Percentiles rank a stretch among this genome's conserved stretches.
Evolutionary conservation across 164 flowering plant species (phyloP).

Genomic region (Chimonanthus salicifolius): DNA sequence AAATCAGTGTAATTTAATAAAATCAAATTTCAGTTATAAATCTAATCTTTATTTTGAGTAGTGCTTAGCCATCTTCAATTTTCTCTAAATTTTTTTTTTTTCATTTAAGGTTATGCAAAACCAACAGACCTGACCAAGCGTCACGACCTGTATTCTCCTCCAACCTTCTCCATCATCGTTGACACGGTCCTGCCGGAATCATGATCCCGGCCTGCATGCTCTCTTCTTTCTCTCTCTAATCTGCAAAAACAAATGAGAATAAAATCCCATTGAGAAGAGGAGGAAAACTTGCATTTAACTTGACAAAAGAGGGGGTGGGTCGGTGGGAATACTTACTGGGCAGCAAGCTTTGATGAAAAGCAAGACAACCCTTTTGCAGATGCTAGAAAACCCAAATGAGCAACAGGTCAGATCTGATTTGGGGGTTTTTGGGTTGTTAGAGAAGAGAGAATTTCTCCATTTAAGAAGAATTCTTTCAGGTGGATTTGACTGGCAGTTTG

Average conservation of each 20-base stretch:
- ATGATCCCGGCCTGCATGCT: constrained; percentile 20
- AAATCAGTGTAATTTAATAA: no score
- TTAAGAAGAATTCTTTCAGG: neutral
- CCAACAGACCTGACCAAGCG: constrained; percentile 15
- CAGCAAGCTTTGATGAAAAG: constrained; percentile 1
- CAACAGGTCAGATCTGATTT: constrained; percentile 7
- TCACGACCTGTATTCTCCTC: constrained; percentile 16
- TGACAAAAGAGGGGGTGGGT: neutral
- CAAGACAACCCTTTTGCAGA: constrained; percentile 1
- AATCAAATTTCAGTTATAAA: no score
- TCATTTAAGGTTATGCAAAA: no score
- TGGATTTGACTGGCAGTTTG: neutral
- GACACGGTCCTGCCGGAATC: constrained; percentile 19
- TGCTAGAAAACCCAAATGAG: neutral
- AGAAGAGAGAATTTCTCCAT: neutral
- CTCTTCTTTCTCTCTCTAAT: neutral
- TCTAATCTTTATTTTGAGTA: no score
- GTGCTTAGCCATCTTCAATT: no score
- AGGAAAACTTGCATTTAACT: no score
- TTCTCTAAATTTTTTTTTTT: no score
- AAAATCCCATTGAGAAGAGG: neutral
- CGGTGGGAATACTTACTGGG: neutral
- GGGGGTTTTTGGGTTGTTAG: neutral
- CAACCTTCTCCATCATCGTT: constrained; percentile 13
- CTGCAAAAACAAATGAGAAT: neutral